Evolutionary conservation across 768 basidiomycete species (phyloP).

Genomic region (Kwoniella europaea): DNA sequence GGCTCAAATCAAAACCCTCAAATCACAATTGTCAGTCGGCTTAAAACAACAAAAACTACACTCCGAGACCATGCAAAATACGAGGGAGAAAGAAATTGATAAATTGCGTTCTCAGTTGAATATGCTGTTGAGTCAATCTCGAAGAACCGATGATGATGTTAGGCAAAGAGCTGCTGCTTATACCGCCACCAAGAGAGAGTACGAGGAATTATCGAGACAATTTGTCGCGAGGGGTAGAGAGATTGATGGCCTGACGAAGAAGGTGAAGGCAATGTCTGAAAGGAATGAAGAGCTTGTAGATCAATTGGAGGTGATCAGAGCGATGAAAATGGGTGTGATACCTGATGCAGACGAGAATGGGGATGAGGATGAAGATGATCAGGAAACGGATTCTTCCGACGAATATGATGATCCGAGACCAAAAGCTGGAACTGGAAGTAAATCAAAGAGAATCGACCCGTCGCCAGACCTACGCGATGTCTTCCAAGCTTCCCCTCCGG

Average conservation of each 20-base stretch:
- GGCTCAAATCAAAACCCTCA: constrained; percentile 19
- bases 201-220: constrained; percentile 5
- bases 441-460: not conserved
- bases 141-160: constrained; percentile 43
- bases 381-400: constrained; percentile 6
- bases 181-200: constrained; percentile 18
- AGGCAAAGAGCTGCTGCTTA: constrained; percentile 36
- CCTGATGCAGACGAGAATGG: constrained; percentile 22
- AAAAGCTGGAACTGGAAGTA: constrained; percentile 3
- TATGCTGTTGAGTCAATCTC: constrained; percentile 41
- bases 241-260: constrained; percentile 5
- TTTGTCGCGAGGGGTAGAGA: not conserved
- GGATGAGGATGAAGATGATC: constrained; percentile 19
- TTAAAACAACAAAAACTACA: constrained; percentile 41
- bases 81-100: constrained; percentile 7
- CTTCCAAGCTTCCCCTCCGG: not conserved
- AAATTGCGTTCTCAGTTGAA: constrained; percentile 23
- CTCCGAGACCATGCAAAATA: constrained; percentile 16
- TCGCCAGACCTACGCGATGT: not conserved
- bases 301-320: constrained; percentile 33
- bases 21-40: constrained; percentile 36
- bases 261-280: constrained; percentile 10
- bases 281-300: constrained; percentile 42
- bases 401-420: not conserved
- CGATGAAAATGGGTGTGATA: constrained; percentile 42